A percentile compares a stretch with the other conserved stretches of the same genome.
phyloP scores from a whole-genome alignment of 2,329 filamentous ascomycete genomes.

The Leptographium flavum region DNA sequence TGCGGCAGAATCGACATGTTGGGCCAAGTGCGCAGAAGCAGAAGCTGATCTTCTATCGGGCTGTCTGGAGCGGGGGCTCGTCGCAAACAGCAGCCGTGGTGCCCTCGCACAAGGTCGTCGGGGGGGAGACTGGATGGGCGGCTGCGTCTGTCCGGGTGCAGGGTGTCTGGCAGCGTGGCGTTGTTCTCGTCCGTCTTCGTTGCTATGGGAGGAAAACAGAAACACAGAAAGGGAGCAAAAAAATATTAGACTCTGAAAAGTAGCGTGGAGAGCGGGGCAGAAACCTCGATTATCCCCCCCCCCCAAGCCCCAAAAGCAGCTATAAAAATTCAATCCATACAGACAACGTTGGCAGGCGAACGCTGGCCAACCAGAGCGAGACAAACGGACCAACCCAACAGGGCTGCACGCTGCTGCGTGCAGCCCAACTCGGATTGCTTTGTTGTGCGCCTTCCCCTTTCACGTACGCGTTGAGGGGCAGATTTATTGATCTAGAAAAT shows the following conservation, averaged over 20 bases:
- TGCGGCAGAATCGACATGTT: slow-evolving; percentile 73
- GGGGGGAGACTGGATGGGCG: not conserved
- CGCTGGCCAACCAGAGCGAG: no score
- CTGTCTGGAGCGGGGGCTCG: slow-evolving; percentile 2
- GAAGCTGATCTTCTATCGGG: no score
- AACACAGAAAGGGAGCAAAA: slow-evolving; percentile 5
- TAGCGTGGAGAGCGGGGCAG: slow-evolving; percentile 12
- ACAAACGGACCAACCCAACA: no score
- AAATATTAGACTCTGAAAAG: slow-evolving; percentile 6
- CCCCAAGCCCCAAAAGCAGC: not conserved
- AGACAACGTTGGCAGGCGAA: not conserved
- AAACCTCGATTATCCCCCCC: not conserved
- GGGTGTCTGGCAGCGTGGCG: not conserved
- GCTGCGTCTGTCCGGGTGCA: not conserved
- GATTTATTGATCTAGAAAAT: no score
- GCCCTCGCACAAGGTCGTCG: not conserved
- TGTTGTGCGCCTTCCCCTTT: no score
- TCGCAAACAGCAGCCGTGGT: not conserved
- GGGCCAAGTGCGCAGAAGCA: not conserved
- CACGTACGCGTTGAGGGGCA: no score
- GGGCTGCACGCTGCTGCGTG: no score
- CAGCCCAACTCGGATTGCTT: no score
- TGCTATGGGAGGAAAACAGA: not conserved
- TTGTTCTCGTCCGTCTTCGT: not conserved
- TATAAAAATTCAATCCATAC: not conserved